phyloP scores from a whole-genome alignment of 208 protist species.

The Porcisia hertigi region DNA sequence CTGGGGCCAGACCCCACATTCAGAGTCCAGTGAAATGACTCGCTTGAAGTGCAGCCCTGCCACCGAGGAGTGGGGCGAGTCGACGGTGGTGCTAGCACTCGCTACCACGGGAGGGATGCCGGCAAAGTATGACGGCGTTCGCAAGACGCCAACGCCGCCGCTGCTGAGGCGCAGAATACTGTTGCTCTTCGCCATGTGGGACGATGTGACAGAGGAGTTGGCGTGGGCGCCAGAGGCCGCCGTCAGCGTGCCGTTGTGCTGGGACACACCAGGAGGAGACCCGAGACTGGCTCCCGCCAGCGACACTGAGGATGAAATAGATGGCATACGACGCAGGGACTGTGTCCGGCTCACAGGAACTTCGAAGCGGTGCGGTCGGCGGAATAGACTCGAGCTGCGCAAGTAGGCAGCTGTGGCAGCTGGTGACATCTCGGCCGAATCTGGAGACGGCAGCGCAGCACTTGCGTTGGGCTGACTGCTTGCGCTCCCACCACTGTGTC shows the following conservation, averaged over 20 bases:
- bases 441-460: constrained; percentile 18
- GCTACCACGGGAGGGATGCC: constrained; percentile 5
- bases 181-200: constrained; percentile 6
- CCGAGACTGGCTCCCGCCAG: constrained; percentile 5
- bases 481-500: constrained; percentile 15
- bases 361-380: constrained; percentile 34
- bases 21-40: constrained; percentile 32
- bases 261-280: not conserved
- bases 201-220: not conserved
- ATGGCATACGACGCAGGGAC: constrained; percentile 29
- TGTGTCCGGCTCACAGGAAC: constrained; percentile 41
- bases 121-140: not conserved
- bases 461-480: constrained; percentile 18
- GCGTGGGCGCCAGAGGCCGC: not conserved
- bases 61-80: constrained; percentile 27
- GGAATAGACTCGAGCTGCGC: constrained; percentile 39
- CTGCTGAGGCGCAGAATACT: not conserved
- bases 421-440: constrained; percentile 30
- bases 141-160: constrained; percentile 6
- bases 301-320: constrained; percentile 20
- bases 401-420: constrained; percentile 31
- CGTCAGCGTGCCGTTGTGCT: not conserved
- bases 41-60: constrained; percentile 34
- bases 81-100: constrained; percentile 17
- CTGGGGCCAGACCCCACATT: constrained; percentile 22